Evolutionary conservation across 176 grass and related monocot genomes (phyloP).

Genomic region (Metroxylon sagu): DNA sequence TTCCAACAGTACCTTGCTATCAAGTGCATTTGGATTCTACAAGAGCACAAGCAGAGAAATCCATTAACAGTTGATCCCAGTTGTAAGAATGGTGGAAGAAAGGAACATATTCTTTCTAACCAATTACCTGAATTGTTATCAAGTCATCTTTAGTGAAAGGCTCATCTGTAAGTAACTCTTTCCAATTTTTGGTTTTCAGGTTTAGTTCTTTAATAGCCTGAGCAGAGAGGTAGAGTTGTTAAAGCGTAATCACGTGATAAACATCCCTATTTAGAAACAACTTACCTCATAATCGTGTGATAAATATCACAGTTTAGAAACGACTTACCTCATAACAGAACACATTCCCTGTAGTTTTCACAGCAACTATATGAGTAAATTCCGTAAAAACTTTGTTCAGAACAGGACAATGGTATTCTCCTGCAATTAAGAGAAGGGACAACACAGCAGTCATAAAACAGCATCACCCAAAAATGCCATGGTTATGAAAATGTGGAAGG

Average conservation of each 20-base stretch:
- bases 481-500: background rate
- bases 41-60: conserved; percentile 21
- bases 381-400: conserved; percentile 96
- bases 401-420: conserved; percentile 89
- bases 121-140: conserved; percentile 91
- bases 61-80: background rate
- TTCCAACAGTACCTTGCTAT: conserved; percentile 66
- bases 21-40: conserved; percentile 86
- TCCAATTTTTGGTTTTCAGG: conserved; percentile 93
- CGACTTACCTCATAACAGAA: conserved; percentile 81
- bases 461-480: no score
- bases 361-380: conserved; percentile 94
- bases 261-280: background rate
- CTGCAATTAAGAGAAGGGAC: conserved; percentile 28
- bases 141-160: conserved; percentile 77
- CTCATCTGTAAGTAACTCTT: conserved; percentile 90
- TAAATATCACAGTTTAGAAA: no score
- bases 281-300: conserved; percentile 23
- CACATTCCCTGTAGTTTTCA: conserved; percentile 98
- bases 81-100: background rate
- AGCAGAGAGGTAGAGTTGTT: conserved; percentile 6
- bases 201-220: conserved; percentile 95
- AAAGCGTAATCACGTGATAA: no score
- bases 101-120: conserved; percentile 5
- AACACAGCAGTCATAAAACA: conserved; percentile 5